A percentile compares a stretch with the other conserved stretches of the same genome.
Evolutionary conservation across 257 asterid species (phyloP).

Genomic region (Fraxinus americana): DNA sequence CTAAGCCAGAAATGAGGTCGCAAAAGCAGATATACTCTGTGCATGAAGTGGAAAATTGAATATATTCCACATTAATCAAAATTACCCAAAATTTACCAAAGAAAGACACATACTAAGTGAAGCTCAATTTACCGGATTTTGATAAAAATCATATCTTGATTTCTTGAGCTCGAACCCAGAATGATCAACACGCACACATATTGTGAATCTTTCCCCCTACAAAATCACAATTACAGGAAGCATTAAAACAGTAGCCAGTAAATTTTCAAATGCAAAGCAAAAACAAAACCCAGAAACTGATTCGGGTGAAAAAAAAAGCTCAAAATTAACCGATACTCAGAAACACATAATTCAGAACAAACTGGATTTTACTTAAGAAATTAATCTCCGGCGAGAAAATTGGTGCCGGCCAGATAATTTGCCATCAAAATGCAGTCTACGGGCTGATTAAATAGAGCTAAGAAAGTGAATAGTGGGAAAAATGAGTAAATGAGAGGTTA

Average conservation of each 20-base stretch:
- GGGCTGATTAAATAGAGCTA: conserved; percentile 1
- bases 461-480: conserved; percentile 9
- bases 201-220: conserved; percentile 7
- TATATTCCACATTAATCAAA: conserved; percentile 5
- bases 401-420: conserved; percentile 19
- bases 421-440: conserved; percentile 9
- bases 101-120: background rate
- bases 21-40: background rate
- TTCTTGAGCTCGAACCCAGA: conserved; percentile 6
- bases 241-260: background rate
- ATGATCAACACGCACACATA: conserved; percentile 17
- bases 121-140: conserved; percentile 37
- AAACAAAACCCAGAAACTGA: conserved; percentile 9
- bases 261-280: background rate
- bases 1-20: conserved; percentile 21
- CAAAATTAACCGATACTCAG: background rate
- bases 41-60: conserved; percentile 18
- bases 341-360: background rate
- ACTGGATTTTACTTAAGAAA: background rate
- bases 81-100: conserved; percentile 11
- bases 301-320: background rate
- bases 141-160: conserved; percentile 26
- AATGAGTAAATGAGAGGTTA: background rate
- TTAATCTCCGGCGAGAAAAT: conserved; percentile 21
- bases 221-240: conserved; percentile 2